Conservation (phyloP, 164 flowering plant genomes). For the Santalum album region DNA sequence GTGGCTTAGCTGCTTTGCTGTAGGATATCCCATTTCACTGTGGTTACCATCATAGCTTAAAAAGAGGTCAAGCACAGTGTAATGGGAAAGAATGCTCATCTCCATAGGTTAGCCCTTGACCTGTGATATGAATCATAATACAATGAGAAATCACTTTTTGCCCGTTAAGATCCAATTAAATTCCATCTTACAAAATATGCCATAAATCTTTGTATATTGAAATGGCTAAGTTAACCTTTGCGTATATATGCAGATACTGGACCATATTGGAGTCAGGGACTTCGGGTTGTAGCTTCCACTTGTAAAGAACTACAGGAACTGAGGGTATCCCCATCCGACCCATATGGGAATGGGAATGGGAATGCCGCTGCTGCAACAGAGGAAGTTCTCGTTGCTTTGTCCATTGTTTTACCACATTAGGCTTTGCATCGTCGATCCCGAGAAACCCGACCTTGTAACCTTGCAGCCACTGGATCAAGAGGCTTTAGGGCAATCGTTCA, state of each 20-base stretch:
- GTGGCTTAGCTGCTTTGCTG: conserved; percentile 83
- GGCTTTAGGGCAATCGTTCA: conserved; percentile 90
- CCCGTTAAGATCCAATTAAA: too few species aligned
- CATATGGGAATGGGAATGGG: conserved; percentile 34
- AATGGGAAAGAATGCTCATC: too few species aligned
- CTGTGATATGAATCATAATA: too few species aligned
- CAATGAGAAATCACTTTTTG: too few species aligned
- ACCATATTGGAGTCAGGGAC: conserved; percentile 76
- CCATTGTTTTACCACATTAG: conserved; percentile 65
- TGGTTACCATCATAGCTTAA: too few species aligned
- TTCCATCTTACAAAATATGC: too few species aligned
- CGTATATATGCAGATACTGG: conserved; percentile 67
- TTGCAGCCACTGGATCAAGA: conserved; percentile 68
- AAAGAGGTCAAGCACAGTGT: too few species aligned
- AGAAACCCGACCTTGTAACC: conserved; percentile 60
- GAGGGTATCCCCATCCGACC: conserved; percentile 79
- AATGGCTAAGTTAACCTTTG: too few species aligned
- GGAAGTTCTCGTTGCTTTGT: conserved; percentile 65
- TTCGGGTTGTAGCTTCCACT: conserved; percentile 57
- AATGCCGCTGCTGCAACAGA: conserved; percentile 61
- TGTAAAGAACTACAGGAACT: conserved; percentile 77
- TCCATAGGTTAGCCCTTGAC: too few species aligned
- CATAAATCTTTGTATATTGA: too few species aligned
- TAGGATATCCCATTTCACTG: too few species aligned
- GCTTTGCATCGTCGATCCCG: conserved; percentile 60